Evolutionary conservation across 192 early-diverging fungal species (phyloP).

Genomic region (Backusella luteola): DNA sequence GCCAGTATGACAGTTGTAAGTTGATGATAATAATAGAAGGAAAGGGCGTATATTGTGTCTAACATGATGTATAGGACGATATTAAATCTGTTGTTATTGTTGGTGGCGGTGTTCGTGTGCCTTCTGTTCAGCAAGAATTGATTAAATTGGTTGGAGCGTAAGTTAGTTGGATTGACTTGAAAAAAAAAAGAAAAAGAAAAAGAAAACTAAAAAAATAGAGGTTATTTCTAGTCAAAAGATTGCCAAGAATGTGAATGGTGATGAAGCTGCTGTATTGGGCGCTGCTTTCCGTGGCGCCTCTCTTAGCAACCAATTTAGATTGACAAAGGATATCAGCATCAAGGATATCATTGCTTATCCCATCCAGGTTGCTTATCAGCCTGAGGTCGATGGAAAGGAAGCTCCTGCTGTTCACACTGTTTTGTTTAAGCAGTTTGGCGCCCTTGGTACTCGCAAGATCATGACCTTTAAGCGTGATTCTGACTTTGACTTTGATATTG

Average conservation of each 20-base stretch:
- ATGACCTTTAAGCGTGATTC: conserved; percentile 79
- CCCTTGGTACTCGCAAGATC: conserved; percentile 79
- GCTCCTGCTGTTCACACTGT: conserved; percentile 41
- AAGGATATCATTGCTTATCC: conserved; percentile 78
- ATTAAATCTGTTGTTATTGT: conserved; percentile 90
- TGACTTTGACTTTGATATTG: conserved; percentile 77
- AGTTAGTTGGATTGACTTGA: conserved; percentile 9
- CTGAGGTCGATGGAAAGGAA: conserved; percentile 30
- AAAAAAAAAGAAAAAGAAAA: no score
- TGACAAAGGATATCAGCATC: conserved; percentile 75
- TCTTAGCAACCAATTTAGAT: conserved; percentile 82
- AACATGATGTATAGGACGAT: conserved; percentile 42
- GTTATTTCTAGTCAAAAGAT: conserved; percentile 65
- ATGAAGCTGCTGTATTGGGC: conserved; percentile 93
- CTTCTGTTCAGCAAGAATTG: conserved; percentile 77
- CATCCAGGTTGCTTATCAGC: conserved; percentile 61
- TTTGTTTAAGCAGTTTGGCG: conserved; percentile 64
- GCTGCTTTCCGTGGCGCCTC: conserved; percentile 87
- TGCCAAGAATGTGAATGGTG: conserved; percentile 92
- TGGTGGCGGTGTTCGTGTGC: conserved; percentile 90
- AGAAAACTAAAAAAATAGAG: background rate
- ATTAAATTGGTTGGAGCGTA: conserved; percentile 67
- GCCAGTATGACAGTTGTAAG: conserved; percentile 62
- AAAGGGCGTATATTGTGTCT: no score
- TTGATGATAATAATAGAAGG: background rate